Base-by-base conservation (phyloP, 371 early-diverging fungal species). In the Rhizomucor pusillus region DNA sequence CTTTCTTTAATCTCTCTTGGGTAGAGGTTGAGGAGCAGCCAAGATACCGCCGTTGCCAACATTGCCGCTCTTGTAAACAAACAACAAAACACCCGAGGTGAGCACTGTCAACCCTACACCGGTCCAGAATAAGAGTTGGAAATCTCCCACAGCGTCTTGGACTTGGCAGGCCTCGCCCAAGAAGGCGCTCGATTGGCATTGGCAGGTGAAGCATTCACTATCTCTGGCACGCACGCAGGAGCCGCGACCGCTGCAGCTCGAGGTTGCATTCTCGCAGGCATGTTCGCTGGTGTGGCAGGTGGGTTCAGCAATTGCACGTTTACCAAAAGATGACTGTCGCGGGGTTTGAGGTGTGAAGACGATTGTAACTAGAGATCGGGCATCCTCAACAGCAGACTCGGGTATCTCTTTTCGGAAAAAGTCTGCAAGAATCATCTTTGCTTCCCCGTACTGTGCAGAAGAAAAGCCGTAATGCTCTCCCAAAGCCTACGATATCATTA, bases 101-200 rank as follows among this genome's bases (percentile, higher is more conserved):
- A 69, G 48, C 14, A 73, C 56, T 49, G 71, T 54, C 52, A 77
- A 60, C 11, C 48, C 47, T 34, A 77, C 65, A 37, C 70, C 59
- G 3, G 77, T 73, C 77, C 77, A 77, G 53, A 77, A 77, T 43
- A 77, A 54, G 23, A 77, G 47, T 45, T 77, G 77, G 65, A 77
- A 77, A 33, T 77, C 74, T 16, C 58, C 60, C 3, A 67, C 62
- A 33, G 65, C 67, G 57, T 77, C 62, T 18, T 67, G 51, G 19
- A 66, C 60, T 48, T 72, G 52, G 43, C 76, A 76, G 9, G 73
- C 47, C 3, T 67, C 66, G 35, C 76, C 76, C 7, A 60, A 35
- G 36, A 44, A 69, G 33, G 39, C 23, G 14, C 59, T 43, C 4
- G 68, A 51, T 18, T 66, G 52, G 43, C 76, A 76, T 43, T 62